A percentile compares a stretch with the other conserved stretches of the same genome.
Conservation (phyloP, 345 rosid species). For the Citrus hindsii region DNA sequence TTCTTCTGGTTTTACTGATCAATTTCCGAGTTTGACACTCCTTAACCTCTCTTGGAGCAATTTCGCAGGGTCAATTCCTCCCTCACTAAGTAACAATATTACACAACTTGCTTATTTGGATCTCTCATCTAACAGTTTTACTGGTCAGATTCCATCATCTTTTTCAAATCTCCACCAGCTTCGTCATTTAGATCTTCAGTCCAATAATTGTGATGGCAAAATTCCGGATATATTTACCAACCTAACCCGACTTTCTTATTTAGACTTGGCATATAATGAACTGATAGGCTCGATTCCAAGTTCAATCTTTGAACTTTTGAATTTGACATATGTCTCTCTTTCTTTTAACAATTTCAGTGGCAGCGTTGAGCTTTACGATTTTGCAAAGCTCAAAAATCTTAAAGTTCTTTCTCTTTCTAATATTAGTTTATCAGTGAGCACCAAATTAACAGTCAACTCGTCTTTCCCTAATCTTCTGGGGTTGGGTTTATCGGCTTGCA, state of each 20-base stretch:
- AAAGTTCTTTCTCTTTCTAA: too few species aligned
- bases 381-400: constrained; percentile 5
- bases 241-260: background rate
- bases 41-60: accelerated
- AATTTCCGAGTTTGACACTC: too few species aligned
- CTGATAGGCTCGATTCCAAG: constrained; percentile 2
- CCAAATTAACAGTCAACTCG: too few species aligned
- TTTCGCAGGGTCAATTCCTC: background rate
- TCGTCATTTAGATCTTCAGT: background rate
- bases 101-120: background rate
- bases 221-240: constrained; percentile 11
- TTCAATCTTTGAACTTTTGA: background rate
- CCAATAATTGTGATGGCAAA: constrained; percentile 9
- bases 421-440: too few species aligned
- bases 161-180: background rate
- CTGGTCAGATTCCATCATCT: constrained; percentile 8
- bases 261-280: accelerated
- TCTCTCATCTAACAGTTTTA: background rate
- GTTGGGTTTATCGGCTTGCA: too few species aligned
- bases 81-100: too few species aligned
- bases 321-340: accelerated
- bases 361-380: background rate
- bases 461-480: accelerated
- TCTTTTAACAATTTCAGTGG: too few species aligned
- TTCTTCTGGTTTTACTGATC: too few species aligned